These are phyloP conservation scores for Hyphopichia fennica DNA, from an alignment of 1,139 yeast genomes.

Conservation along the genomic window DNA sequence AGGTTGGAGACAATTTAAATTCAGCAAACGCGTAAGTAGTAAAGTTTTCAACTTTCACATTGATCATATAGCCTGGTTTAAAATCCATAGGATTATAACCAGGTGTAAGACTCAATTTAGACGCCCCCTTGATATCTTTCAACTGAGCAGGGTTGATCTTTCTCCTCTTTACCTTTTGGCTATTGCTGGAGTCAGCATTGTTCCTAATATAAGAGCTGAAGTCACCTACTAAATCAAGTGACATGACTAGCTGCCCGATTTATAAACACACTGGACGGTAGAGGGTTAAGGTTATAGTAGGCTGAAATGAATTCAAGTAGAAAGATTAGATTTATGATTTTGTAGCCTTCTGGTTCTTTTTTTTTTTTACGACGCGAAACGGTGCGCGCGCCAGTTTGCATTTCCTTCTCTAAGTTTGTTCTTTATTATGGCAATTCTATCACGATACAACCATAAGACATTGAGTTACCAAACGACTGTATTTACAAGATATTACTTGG, in stretches of 20 bases:
- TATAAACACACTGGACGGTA: too few relatives aligned
- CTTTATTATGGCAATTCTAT: too few relatives aligned
- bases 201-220: not conserved
- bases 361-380: not conserved
- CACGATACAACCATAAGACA: too few relatives aligned
- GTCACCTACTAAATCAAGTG: conserved; percentile 1
- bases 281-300: too few relatives aligned
- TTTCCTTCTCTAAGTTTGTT: not conserved
- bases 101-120: not conserved
- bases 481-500: too few relatives aligned
- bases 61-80: conserved; percentile 66
- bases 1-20: conserved; percentile 75
- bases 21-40: conserved; percentile 81
- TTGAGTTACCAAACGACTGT: too few relatives aligned
- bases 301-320: too few relatives aligned
- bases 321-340: too few relatives aligned
- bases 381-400: not conserved
- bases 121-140: not conserved
- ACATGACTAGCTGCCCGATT: not conserved
- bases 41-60: conserved; percentile 68
- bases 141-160: not conserved
- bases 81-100: conserved; percentile 15
- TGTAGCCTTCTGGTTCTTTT: too few relatives aligned
- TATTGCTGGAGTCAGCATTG: not conserved
- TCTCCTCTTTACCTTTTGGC: not conserved